Conservation (phyloP, 805 yeast genomes). For the Helenozyma rhizophorensis region DNA sequence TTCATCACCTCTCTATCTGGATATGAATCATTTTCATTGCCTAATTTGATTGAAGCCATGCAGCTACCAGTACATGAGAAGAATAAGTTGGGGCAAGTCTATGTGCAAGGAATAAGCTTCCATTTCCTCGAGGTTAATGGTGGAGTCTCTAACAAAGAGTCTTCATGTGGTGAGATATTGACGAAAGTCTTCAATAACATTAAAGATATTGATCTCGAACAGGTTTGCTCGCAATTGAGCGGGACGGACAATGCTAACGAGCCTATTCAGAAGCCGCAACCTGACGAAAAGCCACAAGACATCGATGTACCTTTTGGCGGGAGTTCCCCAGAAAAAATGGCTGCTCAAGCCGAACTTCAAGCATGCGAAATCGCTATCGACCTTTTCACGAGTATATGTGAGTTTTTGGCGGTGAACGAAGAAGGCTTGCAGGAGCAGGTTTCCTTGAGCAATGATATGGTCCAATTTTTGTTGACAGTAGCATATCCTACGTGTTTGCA, state of each 20-base stretch:
- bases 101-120: conserved; percentile 40
- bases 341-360: conserved; percentile 52
- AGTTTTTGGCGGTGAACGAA: conserved; percentile 40
- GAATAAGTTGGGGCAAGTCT: conserved; percentile 29
- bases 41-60: conserved; percentile 15
- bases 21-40: conserved; percentile 14
- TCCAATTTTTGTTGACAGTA: conserved; percentile 16
- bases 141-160: conserved; percentile 14
- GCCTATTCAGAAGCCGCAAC: conserved; percentile 21
- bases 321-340: conserved; percentile 33
- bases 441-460: conserved; percentile 16
- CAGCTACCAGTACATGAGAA: conserved; percentile 12
- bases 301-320: conserved; percentile 21
- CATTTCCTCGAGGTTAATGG: conserved; percentile 34
- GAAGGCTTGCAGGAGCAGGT: conserved; percentile 19
- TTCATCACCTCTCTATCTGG: conserved; percentile 37
- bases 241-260: conserved; percentile 34
- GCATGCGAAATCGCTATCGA: conserved; percentile 71
- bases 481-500: conserved; percentile 32
- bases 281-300: conserved; percentile 16
- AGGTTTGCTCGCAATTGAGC: conserved; percentile 4
- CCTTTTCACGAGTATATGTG: conserved; percentile 69
- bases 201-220: conserved; percentile 24
- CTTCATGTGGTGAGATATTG: conserved; percentile 18
- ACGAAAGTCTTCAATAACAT: conserved; percentile 19